Percentiles rank a stretch among this genome's conserved stretches.
phyloP scores from a whole-genome alignment of 202 grass and related monocot species.

The Brachypodium distachyon region DNA sequence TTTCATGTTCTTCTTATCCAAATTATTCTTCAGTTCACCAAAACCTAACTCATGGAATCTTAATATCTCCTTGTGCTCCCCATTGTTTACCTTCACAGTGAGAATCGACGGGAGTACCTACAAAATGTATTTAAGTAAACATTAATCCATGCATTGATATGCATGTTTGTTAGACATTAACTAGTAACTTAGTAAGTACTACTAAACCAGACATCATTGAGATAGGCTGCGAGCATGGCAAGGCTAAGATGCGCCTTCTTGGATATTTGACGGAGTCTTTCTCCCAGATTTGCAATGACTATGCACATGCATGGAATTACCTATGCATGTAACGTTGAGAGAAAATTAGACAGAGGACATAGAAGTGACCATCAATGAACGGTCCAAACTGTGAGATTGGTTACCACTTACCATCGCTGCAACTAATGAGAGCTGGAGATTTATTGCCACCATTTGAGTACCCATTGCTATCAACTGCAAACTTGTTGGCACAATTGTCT shows the following conservation, averaged over 20 bases:
- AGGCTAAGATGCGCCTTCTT: conserved; percentile 43
- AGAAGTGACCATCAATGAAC: not conserved
- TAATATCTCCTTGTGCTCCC: conserved; percentile 53
- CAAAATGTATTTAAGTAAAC: conserved; percentile 1
- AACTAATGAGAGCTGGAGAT: conserved; percentile 45
- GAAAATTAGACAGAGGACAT: not conserved
- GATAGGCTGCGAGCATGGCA: conserved; percentile 56
- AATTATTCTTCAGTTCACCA: conserved; percentile 40
- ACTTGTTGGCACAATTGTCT: conserved; percentile 61
- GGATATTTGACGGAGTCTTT: conserved; percentile 51
- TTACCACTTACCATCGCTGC: conserved; percentile 47
- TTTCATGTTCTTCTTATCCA: conserved; percentile 79
- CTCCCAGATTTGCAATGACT: conserved; percentile 48
- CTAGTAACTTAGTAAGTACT: not conserved
- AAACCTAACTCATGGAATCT: conserved; percentile 50
- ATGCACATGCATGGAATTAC: conserved; percentile 54
- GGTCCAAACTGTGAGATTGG: not conserved
- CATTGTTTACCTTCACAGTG: conserved; percentile 64
- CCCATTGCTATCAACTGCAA: conserved; percentile 65
- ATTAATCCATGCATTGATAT: not conserved
- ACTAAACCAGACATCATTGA: conserved; percentile 61
- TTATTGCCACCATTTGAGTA: conserved; percentile 61
- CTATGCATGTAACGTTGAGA: conserved; percentile 19
- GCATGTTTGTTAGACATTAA: not conserved
- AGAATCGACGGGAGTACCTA: conserved; percentile 72